Percentiles rank a stretch among this genome's conserved stretches.
phyloP scores from a whole-genome alignment of 148 eudicot genomes.

The Suaeda aralocaspica region DNA sequence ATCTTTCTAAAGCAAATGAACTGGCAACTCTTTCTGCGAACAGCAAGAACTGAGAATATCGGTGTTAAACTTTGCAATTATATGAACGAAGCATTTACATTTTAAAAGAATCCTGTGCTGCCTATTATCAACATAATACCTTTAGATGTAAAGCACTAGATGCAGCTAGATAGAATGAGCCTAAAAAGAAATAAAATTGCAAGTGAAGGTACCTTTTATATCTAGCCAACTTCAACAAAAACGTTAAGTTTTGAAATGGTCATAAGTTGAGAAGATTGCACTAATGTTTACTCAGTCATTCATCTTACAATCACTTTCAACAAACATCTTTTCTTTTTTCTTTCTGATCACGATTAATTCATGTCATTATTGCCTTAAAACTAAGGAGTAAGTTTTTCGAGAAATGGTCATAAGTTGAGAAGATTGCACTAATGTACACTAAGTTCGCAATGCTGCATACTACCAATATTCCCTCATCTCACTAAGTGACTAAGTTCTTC shows the following conservation, averaged over 20 bases:
- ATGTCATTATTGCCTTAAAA: neutral
- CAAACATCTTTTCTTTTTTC: neutral
- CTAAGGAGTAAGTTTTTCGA: neutral
- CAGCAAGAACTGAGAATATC: neutral
- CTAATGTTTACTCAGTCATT: neutral
- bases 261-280: neutral
- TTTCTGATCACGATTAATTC: neutral
- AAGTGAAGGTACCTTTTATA: neutral
- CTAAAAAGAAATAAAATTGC: neutral
- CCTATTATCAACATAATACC: neutral
- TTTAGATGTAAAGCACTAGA: neutral
- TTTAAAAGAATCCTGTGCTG: neutral
- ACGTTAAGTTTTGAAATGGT: neutral
- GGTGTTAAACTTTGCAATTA: neutral
- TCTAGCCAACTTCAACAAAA: too few species aligned
- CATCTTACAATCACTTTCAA: slow-evolving; percentile 2
- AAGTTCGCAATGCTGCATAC: too few species aligned
- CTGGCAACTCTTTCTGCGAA: neutral
- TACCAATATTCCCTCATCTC: too few species aligned
- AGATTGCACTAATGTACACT: neutral
- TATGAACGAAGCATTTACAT: neutral
- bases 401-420: neutral
- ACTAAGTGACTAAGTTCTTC: too few species aligned
- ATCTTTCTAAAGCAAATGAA: neutral
- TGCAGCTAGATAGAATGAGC: neutral